These are phyloP conservation scores for Rehmannia glutinosa DNA, from an alignment of 257 asterid genomes.

Conservation along the genomic window DNA sequence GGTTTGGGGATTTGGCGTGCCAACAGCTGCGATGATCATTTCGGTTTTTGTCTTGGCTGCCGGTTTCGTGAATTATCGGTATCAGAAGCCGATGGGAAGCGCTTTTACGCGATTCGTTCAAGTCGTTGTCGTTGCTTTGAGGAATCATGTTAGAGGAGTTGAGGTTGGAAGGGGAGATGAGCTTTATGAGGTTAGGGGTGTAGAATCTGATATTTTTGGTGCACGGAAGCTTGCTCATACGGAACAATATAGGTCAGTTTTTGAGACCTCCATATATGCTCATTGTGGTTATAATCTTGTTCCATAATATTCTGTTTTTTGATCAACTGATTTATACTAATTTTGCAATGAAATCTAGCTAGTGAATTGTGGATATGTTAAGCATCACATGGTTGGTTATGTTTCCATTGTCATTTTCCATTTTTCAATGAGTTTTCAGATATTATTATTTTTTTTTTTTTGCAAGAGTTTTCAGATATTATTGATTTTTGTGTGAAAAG, in stretches of 20 bases:
- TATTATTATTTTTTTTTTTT: no score
- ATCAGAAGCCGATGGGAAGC: constrained; percentile 78
- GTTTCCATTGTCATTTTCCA: no score
- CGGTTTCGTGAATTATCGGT: constrained; percentile 52
- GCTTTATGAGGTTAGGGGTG: constrained; percentile 53
- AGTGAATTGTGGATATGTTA: no score
- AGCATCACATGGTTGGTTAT: no score
- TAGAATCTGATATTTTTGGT: constrained; percentile 56
- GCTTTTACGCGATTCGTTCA: constrained; percentile 73
- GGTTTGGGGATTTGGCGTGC: constrained; percentile 73
- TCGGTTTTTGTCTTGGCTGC: constrained; percentile 41
- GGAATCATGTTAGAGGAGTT: constrained; percentile 52
- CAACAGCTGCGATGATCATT: constrained; percentile 41
- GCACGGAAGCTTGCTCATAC: constrained; percentile 60
- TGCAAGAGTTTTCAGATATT: no score
- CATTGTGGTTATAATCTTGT: not conserved
- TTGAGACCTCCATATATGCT: not conserved
- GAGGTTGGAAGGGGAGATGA: constrained; percentile 15
- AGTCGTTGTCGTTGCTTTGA: constrained; percentile 47
- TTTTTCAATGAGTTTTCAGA: no score
- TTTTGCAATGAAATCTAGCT: no score
- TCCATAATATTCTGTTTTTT: not conserved
- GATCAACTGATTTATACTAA: no score
- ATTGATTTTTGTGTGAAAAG: no score
- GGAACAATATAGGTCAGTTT: constrained; percentile 50